A percentile compares a stretch with the other conserved stretches of the same genome.
Conservation (phyloP, 2,329 filamentous ascomycete genomes). For the Aureobasidium vineae region DNA sequence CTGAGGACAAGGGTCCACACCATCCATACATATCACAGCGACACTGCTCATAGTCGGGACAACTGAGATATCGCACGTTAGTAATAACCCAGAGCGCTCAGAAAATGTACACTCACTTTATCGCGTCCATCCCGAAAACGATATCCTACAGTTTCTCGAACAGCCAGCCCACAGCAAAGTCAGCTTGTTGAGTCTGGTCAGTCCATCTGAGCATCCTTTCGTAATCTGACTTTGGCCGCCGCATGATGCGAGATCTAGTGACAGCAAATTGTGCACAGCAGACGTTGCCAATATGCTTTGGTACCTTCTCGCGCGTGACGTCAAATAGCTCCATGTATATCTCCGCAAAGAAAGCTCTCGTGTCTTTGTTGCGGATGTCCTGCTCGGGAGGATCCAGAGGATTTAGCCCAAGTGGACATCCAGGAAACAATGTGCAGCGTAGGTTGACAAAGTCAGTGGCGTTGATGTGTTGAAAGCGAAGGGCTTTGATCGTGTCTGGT, state of each 20-base stretch:
- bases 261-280: conserved; percentile 8
- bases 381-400: neutral
- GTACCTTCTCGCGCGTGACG: neutral
- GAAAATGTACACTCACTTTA: neutral
- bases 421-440: conserved; percentile 4
- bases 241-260: neutral
- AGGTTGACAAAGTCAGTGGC: neutral
- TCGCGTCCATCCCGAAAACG: conserved; percentile 1
- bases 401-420: neutral
- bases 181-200: neutral
- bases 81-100: neutral
- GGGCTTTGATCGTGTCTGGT: neutral
- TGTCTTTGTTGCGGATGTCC: neutral
- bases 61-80: neutral
- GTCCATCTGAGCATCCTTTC: neutral
- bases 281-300: neutral
- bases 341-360: neutral
- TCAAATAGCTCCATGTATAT: neutral
- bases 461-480: conserved; percentile 9
- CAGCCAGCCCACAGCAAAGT: conserved; percentile 6
- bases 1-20: neutral
- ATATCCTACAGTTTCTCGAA: neutral
- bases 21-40: conserved; percentile 1
- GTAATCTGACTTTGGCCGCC: neutral
- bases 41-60: neutral